Evolutionary conservation across 176 grass and related monocot genomes (phyloP), one percentile per base, ranked within the genome.

Genomic region (Musa troglodytarum): DNA sequence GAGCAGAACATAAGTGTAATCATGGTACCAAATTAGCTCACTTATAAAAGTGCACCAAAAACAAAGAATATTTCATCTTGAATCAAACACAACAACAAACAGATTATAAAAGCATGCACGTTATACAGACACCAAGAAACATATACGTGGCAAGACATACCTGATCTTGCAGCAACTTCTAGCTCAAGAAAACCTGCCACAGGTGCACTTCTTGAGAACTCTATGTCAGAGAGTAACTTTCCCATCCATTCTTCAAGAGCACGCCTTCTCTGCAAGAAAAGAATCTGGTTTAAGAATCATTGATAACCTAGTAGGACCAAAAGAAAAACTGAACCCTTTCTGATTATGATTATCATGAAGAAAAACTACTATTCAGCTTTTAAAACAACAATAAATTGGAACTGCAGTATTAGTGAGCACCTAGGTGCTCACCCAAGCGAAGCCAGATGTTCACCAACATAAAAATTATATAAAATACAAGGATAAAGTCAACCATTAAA

Each of bases 141-240:
- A 82, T 78, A 78, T 25, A 77, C 53, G 53, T 29, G 24, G 19
- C 13, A 62, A 64, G 34, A 29, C 71, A 53, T 93, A 99, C 95
- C 80, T 83, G 95, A 99, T 67, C 96, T 80, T 68, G 89, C 91
- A 21, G 96, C 84, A 82, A 88, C 82, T 89, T 94, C 96, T 78
- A 99, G 85, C 58, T 99, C 96, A 72, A 99, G 90, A 84, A 99
- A 99, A 82, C 65, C 73, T 82, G 96, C 96, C 72, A 99, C 85
- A 82, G 71, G 84, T 80, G 96, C 81, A 86, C 91, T 99, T 92
- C 96, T 94, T 49, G 96, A 94, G 69, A 99, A 79, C 23, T 94
- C 88, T 81, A 99, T 92, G 81, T 99, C 91, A 72, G 88, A 99
- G 79, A 99, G 96, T 79, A 99, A 72, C 79, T 93, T 94, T 74